Evolutionary conservation across 2,329 filamentous ascomycete species (phyloP).

Genomic region (Neonectria punicea): DNA sequence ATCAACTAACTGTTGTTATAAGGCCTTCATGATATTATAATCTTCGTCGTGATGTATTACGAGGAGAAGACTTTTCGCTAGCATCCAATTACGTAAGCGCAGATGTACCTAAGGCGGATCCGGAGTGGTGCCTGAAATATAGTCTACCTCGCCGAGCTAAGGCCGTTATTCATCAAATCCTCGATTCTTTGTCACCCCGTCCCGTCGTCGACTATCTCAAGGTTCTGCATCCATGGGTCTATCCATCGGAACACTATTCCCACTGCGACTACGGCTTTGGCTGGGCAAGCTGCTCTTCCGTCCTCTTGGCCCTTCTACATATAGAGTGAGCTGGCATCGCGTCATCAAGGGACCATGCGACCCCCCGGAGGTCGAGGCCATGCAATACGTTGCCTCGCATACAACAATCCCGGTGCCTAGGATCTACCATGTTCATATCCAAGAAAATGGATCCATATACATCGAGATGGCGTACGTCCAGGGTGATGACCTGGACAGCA

Average conservation of each 20-base stretch:
- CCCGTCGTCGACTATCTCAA: not conserved
- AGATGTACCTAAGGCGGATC: no score
- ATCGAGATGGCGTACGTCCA: constrained; percentile 43
- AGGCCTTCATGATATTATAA: no score
- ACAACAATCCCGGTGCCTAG: constrained; percentile 44
- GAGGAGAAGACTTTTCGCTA: no score
- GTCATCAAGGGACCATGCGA: constrained; percentile 46
- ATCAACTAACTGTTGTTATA: no score
- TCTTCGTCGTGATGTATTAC: no score
- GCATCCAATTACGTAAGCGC: no score
- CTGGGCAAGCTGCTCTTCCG: constrained; percentile 41
- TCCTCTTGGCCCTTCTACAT: constrained; percentile 20
- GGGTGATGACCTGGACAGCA: constrained; percentile 31
- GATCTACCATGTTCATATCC: constrained; percentile 39
- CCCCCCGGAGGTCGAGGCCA: constrained; percentile 44
- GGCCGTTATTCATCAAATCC: no score
- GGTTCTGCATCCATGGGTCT: constrained; percentile 36
- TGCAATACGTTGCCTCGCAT: constrained; percentile 44
- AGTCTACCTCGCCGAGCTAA: no score
- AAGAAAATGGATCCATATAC: constrained; percentile 28
- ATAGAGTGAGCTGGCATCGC: constrained; percentile 43
- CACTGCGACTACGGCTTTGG: constrained; percentile 41
- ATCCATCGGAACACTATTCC: constrained; percentile 39
- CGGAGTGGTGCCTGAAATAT: no score
- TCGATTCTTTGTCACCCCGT: not conserved